Percentiles rank a stretch among this genome's conserved stretches.
Conservation (phyloP, 169 alveolate species). For the Plasmodium coatneyi region DNA sequence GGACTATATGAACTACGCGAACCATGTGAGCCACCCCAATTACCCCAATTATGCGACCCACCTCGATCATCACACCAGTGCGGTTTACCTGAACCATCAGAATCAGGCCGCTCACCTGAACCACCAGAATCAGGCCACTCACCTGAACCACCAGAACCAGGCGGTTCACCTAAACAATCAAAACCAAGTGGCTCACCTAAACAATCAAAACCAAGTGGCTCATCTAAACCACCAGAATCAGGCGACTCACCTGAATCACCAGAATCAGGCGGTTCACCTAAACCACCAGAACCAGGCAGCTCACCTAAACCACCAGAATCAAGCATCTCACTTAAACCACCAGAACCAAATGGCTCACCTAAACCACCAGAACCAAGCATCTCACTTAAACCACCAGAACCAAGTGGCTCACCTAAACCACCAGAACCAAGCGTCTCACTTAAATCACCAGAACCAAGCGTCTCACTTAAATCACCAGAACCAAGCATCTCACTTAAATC, state of each 20-base stretch:
- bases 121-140: neutral
- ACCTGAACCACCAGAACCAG: neutral
- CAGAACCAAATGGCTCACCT: neutral
- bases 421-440: neutral
- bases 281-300: too few relatives aligned
- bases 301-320: neutral
- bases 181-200: neutral
- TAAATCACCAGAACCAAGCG: neutral
- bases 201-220: neutral
- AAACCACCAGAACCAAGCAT: too few relatives aligned
- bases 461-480: neutral
- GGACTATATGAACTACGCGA: neutral
- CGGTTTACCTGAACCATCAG: too few relatives aligned
- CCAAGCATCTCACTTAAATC: neutral
- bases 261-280: too few relatives aligned
- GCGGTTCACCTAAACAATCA: neutral
- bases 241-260: too few relatives aligned
- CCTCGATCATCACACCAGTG: too few relatives aligned
- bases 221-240: neutral
- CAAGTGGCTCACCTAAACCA: too few relatives aligned
- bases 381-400: neutral
- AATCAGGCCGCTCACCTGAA: too few relatives aligned
- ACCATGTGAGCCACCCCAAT: neutral
- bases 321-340: neutral
- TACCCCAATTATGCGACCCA: neutral